Conservation (phyloP, 345 rosid species). For the Syzygium grande region DNA sequence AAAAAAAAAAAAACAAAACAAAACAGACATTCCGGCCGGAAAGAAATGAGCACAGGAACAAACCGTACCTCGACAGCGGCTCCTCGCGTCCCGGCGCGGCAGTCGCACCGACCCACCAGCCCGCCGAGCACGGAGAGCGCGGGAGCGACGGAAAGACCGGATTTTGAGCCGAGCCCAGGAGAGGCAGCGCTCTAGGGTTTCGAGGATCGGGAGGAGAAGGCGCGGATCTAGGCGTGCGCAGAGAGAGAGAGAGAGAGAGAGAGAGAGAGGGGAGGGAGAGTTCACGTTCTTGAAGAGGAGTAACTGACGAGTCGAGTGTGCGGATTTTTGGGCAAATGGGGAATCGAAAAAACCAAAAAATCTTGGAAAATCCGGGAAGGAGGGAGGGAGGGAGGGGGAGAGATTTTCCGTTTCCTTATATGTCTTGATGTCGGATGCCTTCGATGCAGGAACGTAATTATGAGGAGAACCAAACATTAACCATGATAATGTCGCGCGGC, state of each 20-base stretch:
- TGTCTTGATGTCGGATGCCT: not conserved
- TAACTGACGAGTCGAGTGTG: not conserved
- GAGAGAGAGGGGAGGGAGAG: too few species aligned
- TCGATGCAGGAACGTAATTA: too few species aligned
- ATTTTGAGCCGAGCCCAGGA: not conserved
- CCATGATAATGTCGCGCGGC: not conserved
- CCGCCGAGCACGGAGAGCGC: not conserved
- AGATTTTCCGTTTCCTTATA: not conserved
- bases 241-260: not conserved
- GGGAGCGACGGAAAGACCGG: not conserved
- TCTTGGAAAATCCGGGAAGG: not conserved
- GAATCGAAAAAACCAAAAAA: too few species aligned
- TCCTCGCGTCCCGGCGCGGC: not conserved
- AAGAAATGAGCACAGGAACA: not conserved
- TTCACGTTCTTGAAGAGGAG: not conserved
- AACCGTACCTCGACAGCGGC: not conserved
- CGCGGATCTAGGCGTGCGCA: conserved; percentile 37
- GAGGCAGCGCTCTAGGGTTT: conserved; percentile 28
- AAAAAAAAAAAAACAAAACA: too few species aligned
- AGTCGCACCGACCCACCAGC: not conserved
- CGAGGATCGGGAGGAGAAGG: conserved; percentile 2
- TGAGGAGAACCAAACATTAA: too few species aligned
- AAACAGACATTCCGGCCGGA: too few species aligned
- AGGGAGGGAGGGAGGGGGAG: not conserved
- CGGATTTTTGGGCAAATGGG: too few species aligned